Conservation (phyloP, 345 rosid species). For the Physaria fendleri region DNA sequence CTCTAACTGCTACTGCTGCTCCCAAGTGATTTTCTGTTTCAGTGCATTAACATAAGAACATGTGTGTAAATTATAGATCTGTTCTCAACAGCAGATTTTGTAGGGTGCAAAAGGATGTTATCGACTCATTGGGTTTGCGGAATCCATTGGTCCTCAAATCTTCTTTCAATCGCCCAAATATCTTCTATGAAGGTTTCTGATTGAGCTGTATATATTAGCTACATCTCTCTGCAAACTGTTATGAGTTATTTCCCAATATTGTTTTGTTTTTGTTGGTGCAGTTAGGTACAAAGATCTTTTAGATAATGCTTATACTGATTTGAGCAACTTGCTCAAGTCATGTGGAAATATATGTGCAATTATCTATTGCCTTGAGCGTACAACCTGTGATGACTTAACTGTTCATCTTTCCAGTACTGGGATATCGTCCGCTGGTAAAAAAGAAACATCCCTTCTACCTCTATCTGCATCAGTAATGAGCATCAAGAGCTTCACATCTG, state of each 20-base stretch:
- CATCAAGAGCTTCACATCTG: background rate
- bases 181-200: slow-evolving; percentile 76
- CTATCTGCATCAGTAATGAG: background rate
- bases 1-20: slow-evolving; percentile 94
- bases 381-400: slow-evolving; percentile 85
- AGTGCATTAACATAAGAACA: background rate
- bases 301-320: slow-evolving; percentile 65
- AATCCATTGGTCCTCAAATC: slow-evolving; percentile 77
- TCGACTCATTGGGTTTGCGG: slow-evolving; percentile 66
- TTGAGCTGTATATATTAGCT: slow-evolving; percentile 6
- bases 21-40: slow-evolving; percentile 53
- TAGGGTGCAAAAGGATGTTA: slow-evolving; percentile 93
- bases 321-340: slow-evolving; percentile 59
- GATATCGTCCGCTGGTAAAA: slow-evolving; percentile 80
- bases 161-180: slow-evolving; percentile 93
- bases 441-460: background rate
- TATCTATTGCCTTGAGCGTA: slow-evolving; percentile 91
- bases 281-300: slow-evolving; percentile 89
- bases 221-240: background rate
- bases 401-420: slow-evolving; percentile 62
- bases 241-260: background rate
- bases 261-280: slow-evolving; percentile 39
- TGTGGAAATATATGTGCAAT: slow-evolving; percentile 74
- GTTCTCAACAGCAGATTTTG: slow-evolving; percentile 18
- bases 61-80: background rate